Base-by-base conservation (phyloP, 257 asterid genomes). In the Solanum tacnaense region DNA sequence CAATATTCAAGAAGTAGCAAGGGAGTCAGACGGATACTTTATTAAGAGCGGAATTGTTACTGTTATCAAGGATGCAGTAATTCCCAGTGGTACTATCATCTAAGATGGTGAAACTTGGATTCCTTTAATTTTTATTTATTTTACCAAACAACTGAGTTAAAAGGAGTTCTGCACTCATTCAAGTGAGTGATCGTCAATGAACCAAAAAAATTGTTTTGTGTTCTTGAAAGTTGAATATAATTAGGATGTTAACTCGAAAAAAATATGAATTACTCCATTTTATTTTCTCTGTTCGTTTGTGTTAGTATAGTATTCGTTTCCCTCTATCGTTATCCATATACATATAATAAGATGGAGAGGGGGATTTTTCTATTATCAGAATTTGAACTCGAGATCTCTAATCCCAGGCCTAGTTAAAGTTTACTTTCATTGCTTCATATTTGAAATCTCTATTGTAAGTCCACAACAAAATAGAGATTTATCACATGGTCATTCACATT, bases 21-120 rank as follows among this genome's bases (percentile, higher is more conserved):
- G 98, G 91, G 99, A 96, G 91, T 92, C 98, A 1, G 99, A 96
- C 8, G 99, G 99, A 41, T 96, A 95, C 95, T 96, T 96, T 65
- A 96, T 96, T 90, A 94, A 95, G 94, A 95, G 99, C 21, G 98
- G 99, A 38, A 95, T 96, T n/a, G 98, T 96, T 78, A 95, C 99
- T 2, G 94, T 96, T 7, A 92, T 96, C 89, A 96, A 95, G 92
- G 99, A 96, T 91, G 99, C 99, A 46, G 83, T 93, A 86, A 92
- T 96, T 89, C 98, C 98, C 70, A 90, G 92, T 87, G 96, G 95
- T 75, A 93, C 92, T 3, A 87, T 94, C 86, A 96, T 96, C 92
- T 96, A 20, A 41, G 65, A 20, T 20, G 62, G 32, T 20, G 29
- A 9, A 78, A 38, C 36, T 70, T 78, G 65, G 84, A n/a, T 76